A percentile compares a stretch with the other conserved stretches of the same genome.
Evolutionary conservation across 2,329 filamentous ascomycete species (phyloP).

Genomic region (Xylaria multiplex): DNA sequence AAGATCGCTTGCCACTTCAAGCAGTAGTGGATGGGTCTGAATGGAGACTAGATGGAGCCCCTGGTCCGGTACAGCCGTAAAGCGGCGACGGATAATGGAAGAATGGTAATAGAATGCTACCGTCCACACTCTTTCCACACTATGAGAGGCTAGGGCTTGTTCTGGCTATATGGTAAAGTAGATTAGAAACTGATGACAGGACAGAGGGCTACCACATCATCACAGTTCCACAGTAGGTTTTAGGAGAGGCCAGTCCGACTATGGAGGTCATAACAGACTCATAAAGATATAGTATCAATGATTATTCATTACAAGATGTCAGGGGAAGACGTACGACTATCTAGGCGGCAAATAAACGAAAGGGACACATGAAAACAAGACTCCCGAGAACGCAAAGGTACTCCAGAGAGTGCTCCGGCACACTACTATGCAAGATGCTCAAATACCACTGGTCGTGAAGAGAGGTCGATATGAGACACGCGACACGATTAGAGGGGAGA

Average conservation of each 20-base stretch:
- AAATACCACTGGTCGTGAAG: conserved; percentile 1
- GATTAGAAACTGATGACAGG: conserved; percentile 10
- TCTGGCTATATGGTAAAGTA: background rate
- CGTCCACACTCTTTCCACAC: too few species aligned
- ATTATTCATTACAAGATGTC: too few species aligned
- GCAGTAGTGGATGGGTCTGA: conserved; percentile 32
- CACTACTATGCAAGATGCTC: background rate
- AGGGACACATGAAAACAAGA: too few species aligned
- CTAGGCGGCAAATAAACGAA: background rate
- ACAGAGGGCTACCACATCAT: conserved; percentile 16
- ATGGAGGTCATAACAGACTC: too few species aligned
- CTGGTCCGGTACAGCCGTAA: conserved; percentile 41
- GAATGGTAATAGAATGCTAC: conserved; percentile 34
- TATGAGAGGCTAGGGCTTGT: too few species aligned
- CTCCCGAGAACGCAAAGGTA: too few species aligned
- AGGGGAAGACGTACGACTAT: background rate
- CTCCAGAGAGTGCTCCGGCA: background rate
- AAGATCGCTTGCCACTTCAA: conserved; percentile 41
- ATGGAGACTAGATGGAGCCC: conserved; percentile 26
- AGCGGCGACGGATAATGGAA: conserved; percentile 46
- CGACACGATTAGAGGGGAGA: background rate
- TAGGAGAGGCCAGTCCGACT: background rate
- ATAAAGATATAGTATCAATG: background rate
- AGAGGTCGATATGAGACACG: conserved; percentile 19
- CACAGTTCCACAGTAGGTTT: conserved; percentile 20